Percentiles rank a stretch among this genome's conserved stretches.
Conservation (phyloP, 495 filamentous ascomycete genomes). For the Hypoxylon rickii region DNA sequence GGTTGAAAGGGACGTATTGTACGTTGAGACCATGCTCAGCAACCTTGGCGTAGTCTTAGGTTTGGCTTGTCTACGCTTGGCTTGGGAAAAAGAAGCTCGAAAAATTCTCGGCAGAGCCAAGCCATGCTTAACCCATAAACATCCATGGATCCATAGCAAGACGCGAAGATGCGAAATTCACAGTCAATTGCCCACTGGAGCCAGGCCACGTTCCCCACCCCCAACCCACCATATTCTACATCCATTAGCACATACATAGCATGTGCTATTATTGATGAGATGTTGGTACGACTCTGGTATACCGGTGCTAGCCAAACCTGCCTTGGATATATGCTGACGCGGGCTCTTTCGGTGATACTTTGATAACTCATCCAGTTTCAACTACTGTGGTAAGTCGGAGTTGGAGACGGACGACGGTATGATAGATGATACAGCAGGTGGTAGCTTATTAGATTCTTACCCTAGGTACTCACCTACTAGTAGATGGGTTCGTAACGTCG, state of each 20-base stretch:
- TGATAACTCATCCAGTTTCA: background rate
- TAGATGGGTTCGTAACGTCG: slow-evolving; percentile 25
- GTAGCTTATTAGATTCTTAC: slow-evolving; percentile 22
- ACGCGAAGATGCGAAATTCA: no score
- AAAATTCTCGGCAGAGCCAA: slow-evolving; percentile 35
- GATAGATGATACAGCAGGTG: slow-evolving; percentile 28
- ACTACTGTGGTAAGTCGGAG: slow-evolving; percentile 7
- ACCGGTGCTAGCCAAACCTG: slow-evolving; percentile 27
- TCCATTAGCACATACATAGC: no score
- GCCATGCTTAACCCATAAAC: slow-evolving; percentile 16
- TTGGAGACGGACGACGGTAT: slow-evolving; percentile 11
- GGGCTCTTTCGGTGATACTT: slow-evolving; percentile 35
- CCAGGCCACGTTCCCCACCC: slow-evolving; percentile 16
- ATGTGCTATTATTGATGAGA: no score
- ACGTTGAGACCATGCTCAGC: background rate
- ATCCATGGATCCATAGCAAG: no score
- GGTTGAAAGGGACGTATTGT: slow-evolving; percentile 17
- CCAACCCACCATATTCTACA: slow-evolving; percentile 36
- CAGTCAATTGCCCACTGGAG: slow-evolving; percentile 13
- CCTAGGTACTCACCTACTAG: background rate
- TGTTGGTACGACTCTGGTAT: no score
- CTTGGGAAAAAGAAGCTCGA: slow-evolving; percentile 21
- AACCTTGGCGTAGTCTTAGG: background rate
- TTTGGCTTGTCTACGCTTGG: slow-evolving; percentile 3
- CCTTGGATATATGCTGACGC: slow-evolving; percentile 35